Evolutionary conservation across 2,329 filamentous ascomycete genomes (phyloP), one percentile per base, ranked within the genome.

Genomic region (Colletotrichum magnum): DNA sequence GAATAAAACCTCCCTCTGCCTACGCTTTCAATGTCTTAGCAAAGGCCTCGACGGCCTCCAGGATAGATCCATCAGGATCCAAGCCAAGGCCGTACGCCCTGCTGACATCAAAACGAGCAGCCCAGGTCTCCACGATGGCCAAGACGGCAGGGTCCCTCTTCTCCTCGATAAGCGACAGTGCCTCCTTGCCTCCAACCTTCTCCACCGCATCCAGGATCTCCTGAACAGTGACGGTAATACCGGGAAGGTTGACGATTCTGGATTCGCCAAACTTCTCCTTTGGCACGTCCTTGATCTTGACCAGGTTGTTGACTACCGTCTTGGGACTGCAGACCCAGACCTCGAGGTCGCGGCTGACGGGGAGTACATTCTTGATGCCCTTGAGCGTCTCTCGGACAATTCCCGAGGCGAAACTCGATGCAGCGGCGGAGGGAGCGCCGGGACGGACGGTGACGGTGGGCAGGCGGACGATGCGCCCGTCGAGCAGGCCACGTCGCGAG

Each of bases 381-480:
- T 86, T 81, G 10, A 90, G 76, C 0, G 88, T 87, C 76, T 91
- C 89, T 2, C 89, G 82, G 43, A 91, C 87, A 72, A 92, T 90
- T 1, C 89, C 89, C 3, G 83, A 88, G 0, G 89, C 83, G 72
- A 91, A 91, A 0, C 86, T 88, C 2, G 85, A 88, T 2, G 89
- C 89, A 0, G 89, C 89, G 0, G 87, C 87, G 0, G 89, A 89
- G 0, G 89, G 89, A 26, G 83, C 84, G 1, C 89, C 89, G 0
- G 89, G 87, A 5, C 89, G 82, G 2, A 91, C 87, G 0, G 87
- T 87, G 16, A 91, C 85, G 0, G 89, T 91, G 0, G 89, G 89
- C 15, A 91, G 84, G 0, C 89, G 85, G 16, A 89, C 81, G 5
- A 83, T 83, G n/a, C 88, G 82, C 0, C 87, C 89, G 58, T 89